Percentiles rank a stretch among this genome's conserved stretches.
Conservation (phyloP, 1,284 basidiomycete species). For the Boletus mariae region DNA sequence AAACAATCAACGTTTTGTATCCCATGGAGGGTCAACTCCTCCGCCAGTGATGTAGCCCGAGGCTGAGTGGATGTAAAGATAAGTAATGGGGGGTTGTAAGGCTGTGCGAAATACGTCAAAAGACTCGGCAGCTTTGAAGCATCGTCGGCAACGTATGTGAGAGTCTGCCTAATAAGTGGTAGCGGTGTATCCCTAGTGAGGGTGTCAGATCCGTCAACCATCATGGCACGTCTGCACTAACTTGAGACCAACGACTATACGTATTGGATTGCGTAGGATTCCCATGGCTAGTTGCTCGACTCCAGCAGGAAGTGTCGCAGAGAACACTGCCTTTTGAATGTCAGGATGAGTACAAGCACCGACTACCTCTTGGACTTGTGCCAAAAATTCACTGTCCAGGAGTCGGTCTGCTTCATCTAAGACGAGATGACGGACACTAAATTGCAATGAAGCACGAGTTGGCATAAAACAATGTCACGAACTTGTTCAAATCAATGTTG, state of each 20-base stretch:
- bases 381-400: slow-evolving; percentile 84
- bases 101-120: slow-evolving; percentile 72
- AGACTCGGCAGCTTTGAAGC: slow-evolving; percentile 89
- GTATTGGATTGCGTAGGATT: slow-evolving; percentile 80
- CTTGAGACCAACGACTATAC: slow-evolving; percentile 94
- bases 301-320: slow-evolving; percentile 88
- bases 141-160: slow-evolving; percentile 91
- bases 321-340: slow-evolving; percentile 88
- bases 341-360: slow-evolving; percentile 72
- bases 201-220: slow-evolving; percentile 3
- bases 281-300: slow-evolving; percentile 85
- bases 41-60: slow-evolving; percentile 85
- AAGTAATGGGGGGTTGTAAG: slow-evolving; percentile 89
- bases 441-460: slow-evolving; percentile 5
- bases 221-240: slow-evolving; percentile 32
- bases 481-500: slow-evolving; percentile 71
- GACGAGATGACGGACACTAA: slow-evolving; percentile 77
- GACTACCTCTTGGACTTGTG: slow-evolving; percentile 87
- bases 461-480: slow-evolving; percentile 25
- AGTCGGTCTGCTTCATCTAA: slow-evolving; percentile 92
- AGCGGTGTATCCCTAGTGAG: slow-evolving; percentile 76
- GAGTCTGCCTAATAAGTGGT: slow-evolving; percentile 79
- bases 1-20: slow-evolving; percentile 89
- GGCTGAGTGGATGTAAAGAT: slow-evolving; percentile 94
- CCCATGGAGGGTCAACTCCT: slow-evolving; percentile 81